Evolutionary conservation across 306 rosid genomes (phyloP), one percentile per base, ranked within the genome.

Genomic region (Prunus mongolica): DNA sequence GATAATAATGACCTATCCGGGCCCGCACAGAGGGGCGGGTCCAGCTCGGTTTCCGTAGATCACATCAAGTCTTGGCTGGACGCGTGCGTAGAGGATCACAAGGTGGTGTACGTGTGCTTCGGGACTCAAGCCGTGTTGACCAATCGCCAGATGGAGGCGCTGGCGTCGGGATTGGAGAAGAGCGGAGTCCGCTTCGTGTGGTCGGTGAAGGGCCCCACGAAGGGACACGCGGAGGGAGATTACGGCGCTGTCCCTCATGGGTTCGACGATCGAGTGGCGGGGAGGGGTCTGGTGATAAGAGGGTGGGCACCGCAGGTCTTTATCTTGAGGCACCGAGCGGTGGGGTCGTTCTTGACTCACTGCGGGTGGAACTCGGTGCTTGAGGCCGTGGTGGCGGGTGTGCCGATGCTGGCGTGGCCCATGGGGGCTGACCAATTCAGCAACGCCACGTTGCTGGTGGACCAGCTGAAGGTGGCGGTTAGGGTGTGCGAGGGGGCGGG

Each of bases 301-400:
- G 86, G 88, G 27, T 89, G 89, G 93, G 90, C 78, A 28, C 93
- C 93, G 2, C 85, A 89, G 27, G 86, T 86, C 14, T 6, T 72
- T 60, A 82, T 84, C 11, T 71, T 84, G 63, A 30, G 54, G 8
- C 85, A 89, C 5, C 60, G 27, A 2, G 89, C 87, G 3, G 83
- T 84, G 55, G 87, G 93, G 0, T 67, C 73, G 38, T 86, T 80
- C 57, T 27, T 89, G 61, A 89, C 79, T 22, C 90, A 89, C 52
- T 89, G 89, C 38, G 88, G 89, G 49, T 89, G 91, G 89, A 89
- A 89, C 83, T 89, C 84, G 68, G 83, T 77, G 12, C 15, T 86
- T 24, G 90, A 89, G 54, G 67, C 82, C 27, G 58, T 82, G 15
- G 72, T 64, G 46, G 77, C 77, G 2, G 85, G 86, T 20, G 90